phyloP scores from a whole-genome alignment of 768 basidiomycete species.

The Mycena crocata region DNA sequence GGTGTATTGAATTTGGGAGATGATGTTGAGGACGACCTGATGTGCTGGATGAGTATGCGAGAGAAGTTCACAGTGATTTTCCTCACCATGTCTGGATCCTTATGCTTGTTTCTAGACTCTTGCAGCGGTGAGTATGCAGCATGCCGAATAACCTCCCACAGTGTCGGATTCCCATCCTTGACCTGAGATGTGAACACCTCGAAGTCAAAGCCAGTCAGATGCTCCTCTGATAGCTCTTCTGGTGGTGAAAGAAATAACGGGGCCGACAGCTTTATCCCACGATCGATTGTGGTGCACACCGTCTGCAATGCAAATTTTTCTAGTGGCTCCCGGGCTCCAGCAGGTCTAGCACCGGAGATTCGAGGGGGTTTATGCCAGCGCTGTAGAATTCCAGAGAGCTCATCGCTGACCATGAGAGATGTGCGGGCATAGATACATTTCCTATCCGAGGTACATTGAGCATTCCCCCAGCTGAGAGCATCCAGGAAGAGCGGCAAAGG shows the following conservation, averaged over 20 bases:
- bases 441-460: slow-evolving; percentile 23
- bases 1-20: slow-evolving; percentile 32
- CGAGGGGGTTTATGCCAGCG: slow-evolving; percentile 37
- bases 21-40: slow-evolving; percentile 6
- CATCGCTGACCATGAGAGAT: slow-evolving; percentile 32
- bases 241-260: slow-evolving; percentile 23
- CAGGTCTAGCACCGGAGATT: not conserved
- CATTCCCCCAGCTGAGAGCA: slow-evolving; percentile 37
- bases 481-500: too few species aligned
- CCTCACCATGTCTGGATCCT: slow-evolving; percentile 33
- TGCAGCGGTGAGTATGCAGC: slow-evolving; percentile 25
- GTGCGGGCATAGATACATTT: slow-evolving; percentile 26
- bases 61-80: not conserved
- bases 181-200: slow-evolving; percentile 22
- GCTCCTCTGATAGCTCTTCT: slow-evolving; percentile 28
- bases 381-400: slow-evolving; percentile 36
- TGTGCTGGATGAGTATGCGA: not conserved
- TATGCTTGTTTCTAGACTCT: slow-evolving; percentile 27
- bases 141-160: slow-evolving; percentile 27
- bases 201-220: slow-evolving; percentile 27
- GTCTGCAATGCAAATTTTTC: slow-evolving; percentile 22
- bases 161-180: slow-evolving; percentile 15
- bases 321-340: slow-evolving; percentile 8
- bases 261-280: slow-evolving; percentile 26
- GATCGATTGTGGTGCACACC: slow-evolving; percentile 23